Conservation (phyloP, 1,284 basidiomycete species). For the Coniferiporia sulphurascens region DNA sequence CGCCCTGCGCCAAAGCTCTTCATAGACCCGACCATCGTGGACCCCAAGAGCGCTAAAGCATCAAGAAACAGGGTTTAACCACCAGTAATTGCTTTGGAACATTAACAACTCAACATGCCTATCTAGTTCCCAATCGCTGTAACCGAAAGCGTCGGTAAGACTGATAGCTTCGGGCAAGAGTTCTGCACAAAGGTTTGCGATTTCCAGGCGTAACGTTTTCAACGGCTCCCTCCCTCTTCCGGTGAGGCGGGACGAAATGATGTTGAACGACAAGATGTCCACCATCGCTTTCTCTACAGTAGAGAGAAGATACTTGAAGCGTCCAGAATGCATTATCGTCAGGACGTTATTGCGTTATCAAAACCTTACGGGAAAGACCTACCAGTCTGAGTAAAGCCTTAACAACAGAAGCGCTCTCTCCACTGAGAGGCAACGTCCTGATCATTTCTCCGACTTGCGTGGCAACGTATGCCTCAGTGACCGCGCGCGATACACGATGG, state of each 20-base stretch:
- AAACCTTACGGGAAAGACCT: neutral
- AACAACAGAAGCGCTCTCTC: constrained; percentile 25
- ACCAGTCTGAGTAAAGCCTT: constrained; percentile 10
- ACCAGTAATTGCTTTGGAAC: neutral
- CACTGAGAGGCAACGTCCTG: constrained; percentile 22
- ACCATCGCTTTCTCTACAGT: constrained; percentile 49
- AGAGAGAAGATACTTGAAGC: constrained; percentile 54
- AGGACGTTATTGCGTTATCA: neutral
- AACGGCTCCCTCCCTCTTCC: constrained; percentile 37
- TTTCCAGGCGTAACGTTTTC: constrained; percentile 47
- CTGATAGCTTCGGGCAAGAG: constrained; percentile 67
- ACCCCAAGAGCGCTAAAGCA: constrained; percentile 51
- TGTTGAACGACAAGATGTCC: constrained; percentile 53
- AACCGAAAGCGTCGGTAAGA: constrained; percentile 71
- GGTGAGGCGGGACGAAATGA: constrained; percentile 30
- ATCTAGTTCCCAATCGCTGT: constrained; percentile 74
- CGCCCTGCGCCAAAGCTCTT: constrained; percentile 60
- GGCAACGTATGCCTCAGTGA: constrained; percentile 66
- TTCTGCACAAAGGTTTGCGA: constrained; percentile 44
- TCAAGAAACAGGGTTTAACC: neutral
- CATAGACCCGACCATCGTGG: constrained; percentile 64
- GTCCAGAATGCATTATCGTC: constrained; percentile 2
- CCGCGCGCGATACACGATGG: constrained; percentile 55
- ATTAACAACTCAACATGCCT: constrained; percentile 37
- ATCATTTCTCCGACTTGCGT: constrained; percentile 48